Evolutionary conservation across 2,329 filamentous ascomycete genomes (phyloP).

Genomic region (Amesomyces nigricolor): DNA sequence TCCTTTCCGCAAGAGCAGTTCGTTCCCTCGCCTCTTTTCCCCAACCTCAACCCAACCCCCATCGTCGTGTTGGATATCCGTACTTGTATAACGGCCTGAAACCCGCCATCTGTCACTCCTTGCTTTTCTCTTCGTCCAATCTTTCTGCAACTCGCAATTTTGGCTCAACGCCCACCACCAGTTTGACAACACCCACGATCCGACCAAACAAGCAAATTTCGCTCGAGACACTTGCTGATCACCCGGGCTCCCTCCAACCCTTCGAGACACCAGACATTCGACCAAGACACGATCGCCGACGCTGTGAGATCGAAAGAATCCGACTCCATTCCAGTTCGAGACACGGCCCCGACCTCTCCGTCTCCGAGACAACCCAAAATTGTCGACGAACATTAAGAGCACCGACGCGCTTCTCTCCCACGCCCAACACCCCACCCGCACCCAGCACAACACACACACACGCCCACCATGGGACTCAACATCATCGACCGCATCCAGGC

Average conservation of each 20-base stretch:
- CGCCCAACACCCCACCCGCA: background rate
- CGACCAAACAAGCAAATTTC: background rate
- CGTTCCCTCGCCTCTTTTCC: background rate
- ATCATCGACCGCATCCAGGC: slow-evolving; percentile 57
- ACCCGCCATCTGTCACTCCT: slow-evolving; percentile 6
- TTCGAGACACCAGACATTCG: background rate
- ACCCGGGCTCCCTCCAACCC: background rate
- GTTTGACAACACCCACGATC: background rate
- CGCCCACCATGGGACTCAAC: slow-evolving; percentile 41
- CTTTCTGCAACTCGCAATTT: background rate
- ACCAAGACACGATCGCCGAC: slow-evolving; percentile 1
- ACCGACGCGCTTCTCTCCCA: background rate
- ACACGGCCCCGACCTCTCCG: background rate
- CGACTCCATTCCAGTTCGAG: background rate
- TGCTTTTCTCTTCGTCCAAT: slow-evolving; percentile 3
- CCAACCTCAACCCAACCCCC: slow-evolving; percentile 6
- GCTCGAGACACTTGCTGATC: background rate
- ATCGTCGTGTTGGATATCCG: slow-evolving; percentile 8
- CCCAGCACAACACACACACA: background rate
- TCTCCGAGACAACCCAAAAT: background rate
- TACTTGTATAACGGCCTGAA: background rate
- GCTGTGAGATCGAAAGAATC: background rate
- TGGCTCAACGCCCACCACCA: slow-evolving; percentile 1
- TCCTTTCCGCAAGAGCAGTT: background rate
- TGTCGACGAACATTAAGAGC: too few relatives aligned